Evolutionary conservation across 2,329 filamentous ascomycete genomes (phyloP), one percentile per base, ranked within the genome.

Genomic region (Cladobotryum mycophilum): DNA sequence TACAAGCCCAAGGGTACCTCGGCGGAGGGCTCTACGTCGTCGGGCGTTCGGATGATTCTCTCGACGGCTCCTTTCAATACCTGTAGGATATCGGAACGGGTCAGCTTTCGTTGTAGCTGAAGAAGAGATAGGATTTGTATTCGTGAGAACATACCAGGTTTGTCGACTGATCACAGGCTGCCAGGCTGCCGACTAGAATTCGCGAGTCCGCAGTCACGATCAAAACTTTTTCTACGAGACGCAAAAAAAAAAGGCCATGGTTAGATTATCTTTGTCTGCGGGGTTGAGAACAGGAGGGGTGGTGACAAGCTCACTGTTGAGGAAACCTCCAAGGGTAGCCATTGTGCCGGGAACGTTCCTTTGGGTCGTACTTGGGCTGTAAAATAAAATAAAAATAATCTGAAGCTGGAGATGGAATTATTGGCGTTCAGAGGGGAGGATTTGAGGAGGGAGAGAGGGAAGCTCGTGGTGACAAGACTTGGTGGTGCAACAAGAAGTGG

Each of bases 201-300:
- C 92, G 85, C 47, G 92, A 93, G 70, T 97, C 93, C 60, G 89
- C 86, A 25, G 93, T 97, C 56, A 97, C 81, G 63, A 97, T 86
- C 52, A 91, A 79, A 60, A 97, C 89, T 70, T 89, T 95, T 72
- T 96, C 93, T 96, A 41, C 11, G 51, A 49, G 46, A 44, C 42
- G 18, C 7, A n/a, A 17, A 44, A 37, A 41, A n/a, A 38, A 18
- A 40, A 30, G 14, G 13, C 3, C 14, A 40, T 36, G 37, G 52
- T 51, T 17, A 40, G 42, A 51, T 14, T 41, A 25, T 8, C 17
- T 14, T 25, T 17, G 41, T 40, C 48, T 45, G 48, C 45, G 52
- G 52, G 45, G 45, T 45, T 41, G 7, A 25, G 40, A 30, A 13
- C 33, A 46, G 35, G 44, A 25, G 44, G 44, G 30, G 34, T 17